Conservation (phyloP, 306 rosid species). For the Datisca glomerata region DNA sequence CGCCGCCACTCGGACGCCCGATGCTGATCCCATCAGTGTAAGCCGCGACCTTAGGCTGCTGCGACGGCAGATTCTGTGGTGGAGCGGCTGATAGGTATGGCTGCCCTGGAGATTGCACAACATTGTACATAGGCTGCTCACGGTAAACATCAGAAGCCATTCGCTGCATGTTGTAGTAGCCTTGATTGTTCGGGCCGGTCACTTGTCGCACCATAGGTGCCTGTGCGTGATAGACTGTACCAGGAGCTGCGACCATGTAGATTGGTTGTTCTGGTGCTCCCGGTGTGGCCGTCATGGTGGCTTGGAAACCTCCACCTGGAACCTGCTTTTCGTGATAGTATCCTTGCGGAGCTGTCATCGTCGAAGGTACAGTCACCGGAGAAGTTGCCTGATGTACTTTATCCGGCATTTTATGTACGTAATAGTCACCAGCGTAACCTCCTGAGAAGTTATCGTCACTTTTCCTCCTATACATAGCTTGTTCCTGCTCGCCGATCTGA, state of each 20-base stretch:
- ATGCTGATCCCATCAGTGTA: conserved; percentile 46
- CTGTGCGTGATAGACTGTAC: conserved; percentile 34
- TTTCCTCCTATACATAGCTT: conserved; percentile 39
- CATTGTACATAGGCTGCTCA: conserved; percentile 52
- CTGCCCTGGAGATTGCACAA: conserved; percentile 17
- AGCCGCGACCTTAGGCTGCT: conserved; percentile 24
- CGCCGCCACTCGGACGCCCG: conserved; percentile 26
- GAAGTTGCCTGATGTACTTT: conserved; percentile 25
- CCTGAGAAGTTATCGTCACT: conserved; percentile 36
- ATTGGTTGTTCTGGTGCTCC: conserved; percentile 42
- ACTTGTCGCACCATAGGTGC: conserved; percentile 37
- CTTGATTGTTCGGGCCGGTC: conserved; percentile 30
- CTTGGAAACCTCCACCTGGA: conserved; percentile 28
- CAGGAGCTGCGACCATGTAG: conserved; percentile 48
- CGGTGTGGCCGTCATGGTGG: conserved; percentile 20
- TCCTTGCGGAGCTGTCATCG: conserved; percentile 16
- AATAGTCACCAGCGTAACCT: conserved; percentile 51
- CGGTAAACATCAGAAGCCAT: conserved; percentile 56
- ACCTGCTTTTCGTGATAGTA: conserved; percentile 61
- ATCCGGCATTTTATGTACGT: conserved; percentile 40
- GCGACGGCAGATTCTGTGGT: conserved; percentile 25
- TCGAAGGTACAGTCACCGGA: conserved; percentile 4
- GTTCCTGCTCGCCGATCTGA: conserved; percentile 53
- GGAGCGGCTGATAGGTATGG: conserved; percentile 17
- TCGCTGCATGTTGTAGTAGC: conserved; percentile 55